These are phyloP conservation scores for Lodderomyces margitis DNA, from an alignment of 1,139 yeast species.

Conservation along the genomic window DNA sequence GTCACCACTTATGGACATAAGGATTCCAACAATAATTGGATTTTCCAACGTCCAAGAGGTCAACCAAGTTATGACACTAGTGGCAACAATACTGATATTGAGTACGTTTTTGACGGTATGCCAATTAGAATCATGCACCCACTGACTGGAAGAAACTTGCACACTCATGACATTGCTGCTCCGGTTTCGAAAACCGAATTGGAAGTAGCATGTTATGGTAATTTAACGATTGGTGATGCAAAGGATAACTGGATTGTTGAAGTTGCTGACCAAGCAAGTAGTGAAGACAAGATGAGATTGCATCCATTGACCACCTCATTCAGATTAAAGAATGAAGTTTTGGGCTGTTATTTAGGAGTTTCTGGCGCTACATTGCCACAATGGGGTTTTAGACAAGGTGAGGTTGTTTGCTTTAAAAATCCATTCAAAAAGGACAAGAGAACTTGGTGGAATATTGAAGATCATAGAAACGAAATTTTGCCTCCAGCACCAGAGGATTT, in stretches of 20 bases:
- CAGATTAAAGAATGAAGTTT: conserved; percentile 64
- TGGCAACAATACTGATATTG: conserved; percentile 52
- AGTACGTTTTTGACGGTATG: conserved; percentile 70
- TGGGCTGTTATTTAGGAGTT: conserved; percentile 86
- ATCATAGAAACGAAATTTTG: conserved; percentile 70
- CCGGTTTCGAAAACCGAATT: conserved; percentile 68
- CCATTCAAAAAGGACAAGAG: conserved; percentile 84
- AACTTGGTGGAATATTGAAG: conserved; percentile 98
- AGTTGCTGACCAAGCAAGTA: conserved; percentile 67
- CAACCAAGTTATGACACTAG: conserved; percentile 51
- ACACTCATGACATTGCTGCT: conserved; percentile 80
- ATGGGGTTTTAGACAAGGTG: conserved; percentile 99
- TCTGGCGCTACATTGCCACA: conserved; percentile 80
- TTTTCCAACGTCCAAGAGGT: conserved; percentile 71
- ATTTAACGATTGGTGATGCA: conserved; percentile 77
- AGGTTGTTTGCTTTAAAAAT: conserved; percentile 78
- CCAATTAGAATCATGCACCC: conserved; percentile 75
- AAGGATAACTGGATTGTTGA: conserved; percentile 96
- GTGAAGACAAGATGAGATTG: conserved; percentile 66
- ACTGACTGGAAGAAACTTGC: conserved; percentile 84
- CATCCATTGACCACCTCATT: conserved; percentile 89
- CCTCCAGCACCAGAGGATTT: conserved; percentile 74
- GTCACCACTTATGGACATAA: conserved; percentile 92
- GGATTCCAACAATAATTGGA: conserved; percentile 90
- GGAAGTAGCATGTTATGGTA: conserved; percentile 96